Percentiles rank a stretch among this genome's conserved stretches.
Evolutionary conservation across 1,284 basidiomycete species (phyloP).

Genomic region (Cerrena zonata): DNA sequence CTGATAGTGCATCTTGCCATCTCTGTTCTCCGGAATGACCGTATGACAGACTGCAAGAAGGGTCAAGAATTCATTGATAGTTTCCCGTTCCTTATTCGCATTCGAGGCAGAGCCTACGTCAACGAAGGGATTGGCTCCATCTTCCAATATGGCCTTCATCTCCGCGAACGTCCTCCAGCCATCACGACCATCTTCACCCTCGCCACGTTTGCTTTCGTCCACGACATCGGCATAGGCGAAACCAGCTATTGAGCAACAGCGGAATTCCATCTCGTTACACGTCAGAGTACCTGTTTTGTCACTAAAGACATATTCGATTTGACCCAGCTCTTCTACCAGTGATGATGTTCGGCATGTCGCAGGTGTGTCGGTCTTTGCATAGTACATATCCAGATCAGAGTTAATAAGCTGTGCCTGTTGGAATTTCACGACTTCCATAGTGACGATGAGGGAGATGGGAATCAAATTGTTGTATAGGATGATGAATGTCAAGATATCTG

Average conservation of each 20-base stretch:
- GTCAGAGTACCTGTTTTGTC: slow-evolving; percentile 99
- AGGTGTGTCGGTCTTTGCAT: slow-evolving; percentile 89
- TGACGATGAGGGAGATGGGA: slow-evolving; percentile 98
- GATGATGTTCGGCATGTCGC: slow-evolving; percentile 95
- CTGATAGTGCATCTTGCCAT: slow-evolving; percentile 85
- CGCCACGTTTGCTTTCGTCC: slow-evolving; percentile 72
- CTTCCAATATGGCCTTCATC: slow-evolving; percentile 52
- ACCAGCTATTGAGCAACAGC: slow-evolving; percentile 85
- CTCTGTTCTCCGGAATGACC: slow-evolving; percentile 90
- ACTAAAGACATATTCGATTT: slow-evolving; percentile 97
- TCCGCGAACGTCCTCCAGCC: slow-evolving; percentile 76
- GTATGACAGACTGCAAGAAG: slow-evolving; percentile 96
- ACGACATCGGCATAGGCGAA: slow-evolving; percentile 85
- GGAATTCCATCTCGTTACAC: slow-evolving; percentile 98
- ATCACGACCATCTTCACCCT: slow-evolving; percentile 58
- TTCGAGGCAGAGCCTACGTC: slow-evolving; percentile 39
- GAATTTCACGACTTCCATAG: slow-evolving; percentile 99
- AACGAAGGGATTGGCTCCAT: slow-evolving; percentile 49
- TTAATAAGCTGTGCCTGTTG: slow-evolving; percentile 97
- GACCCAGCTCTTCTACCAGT: slow-evolving; percentile 95
- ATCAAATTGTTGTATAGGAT: slow-evolving; percentile 99
- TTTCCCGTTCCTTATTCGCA: slow-evolving; percentile 39
- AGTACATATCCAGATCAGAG: slow-evolving; percentile 94
- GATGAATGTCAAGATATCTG: slow-evolving; percentile 95
- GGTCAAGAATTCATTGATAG: slow-evolving; percentile 82